Percentiles rank a stretch among this genome's conserved stretches.
These are phyloP conservation scores for Inga leiocalycina DNA, from an alignment of 306 rosid genomes.

Conservation along the genomic window DNA sequence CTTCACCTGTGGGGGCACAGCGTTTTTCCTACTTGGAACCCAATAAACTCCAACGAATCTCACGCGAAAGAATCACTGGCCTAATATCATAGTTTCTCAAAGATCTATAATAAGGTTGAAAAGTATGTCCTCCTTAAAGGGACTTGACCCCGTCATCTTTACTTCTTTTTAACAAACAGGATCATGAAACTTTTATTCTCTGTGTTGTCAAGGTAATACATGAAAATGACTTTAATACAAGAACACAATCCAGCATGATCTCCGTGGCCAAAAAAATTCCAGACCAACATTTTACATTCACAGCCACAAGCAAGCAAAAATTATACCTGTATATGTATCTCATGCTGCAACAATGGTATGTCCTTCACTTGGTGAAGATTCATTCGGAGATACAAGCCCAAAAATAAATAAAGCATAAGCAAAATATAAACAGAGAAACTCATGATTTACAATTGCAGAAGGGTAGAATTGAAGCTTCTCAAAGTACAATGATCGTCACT, in stretches of 20 bases:
- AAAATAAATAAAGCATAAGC: slow-evolving; percentile 28
- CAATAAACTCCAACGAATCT: neutral
- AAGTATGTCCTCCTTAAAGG: neutral
- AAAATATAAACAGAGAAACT: slow-evolving; percentile 51
- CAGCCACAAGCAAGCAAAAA: neutral
- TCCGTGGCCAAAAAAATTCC: neutral
- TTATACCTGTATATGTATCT: neutral
- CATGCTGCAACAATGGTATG: slow-evolving; percentile 40
- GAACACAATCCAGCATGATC: neutral
- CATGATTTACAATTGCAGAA: slow-evolving; percentile 60
- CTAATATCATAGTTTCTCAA: neutral
- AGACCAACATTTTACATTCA: slow-evolving; percentile 24
- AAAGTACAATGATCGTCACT: slow-evolving; percentile 28
- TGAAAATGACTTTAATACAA: neutral
- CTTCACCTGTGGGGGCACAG: neutral
- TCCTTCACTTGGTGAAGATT: slow-evolving; percentile 47
- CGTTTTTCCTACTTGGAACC: neutral
- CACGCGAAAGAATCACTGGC: neutral
- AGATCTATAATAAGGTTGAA: neutral
- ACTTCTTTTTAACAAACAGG: neutral
- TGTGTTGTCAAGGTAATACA: neutral
- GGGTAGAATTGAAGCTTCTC: slow-evolving; percentile 39
- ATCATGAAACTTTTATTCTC: neutral
- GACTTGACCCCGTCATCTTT: neutral
- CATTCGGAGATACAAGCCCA: slow-evolving; percentile 34